Percentiles rank a stretch among this genome's conserved stretches.
Conservation (phyloP, 2,329 filamentous ascomycete genomes). For the Diaporthe velutina region DNA sequence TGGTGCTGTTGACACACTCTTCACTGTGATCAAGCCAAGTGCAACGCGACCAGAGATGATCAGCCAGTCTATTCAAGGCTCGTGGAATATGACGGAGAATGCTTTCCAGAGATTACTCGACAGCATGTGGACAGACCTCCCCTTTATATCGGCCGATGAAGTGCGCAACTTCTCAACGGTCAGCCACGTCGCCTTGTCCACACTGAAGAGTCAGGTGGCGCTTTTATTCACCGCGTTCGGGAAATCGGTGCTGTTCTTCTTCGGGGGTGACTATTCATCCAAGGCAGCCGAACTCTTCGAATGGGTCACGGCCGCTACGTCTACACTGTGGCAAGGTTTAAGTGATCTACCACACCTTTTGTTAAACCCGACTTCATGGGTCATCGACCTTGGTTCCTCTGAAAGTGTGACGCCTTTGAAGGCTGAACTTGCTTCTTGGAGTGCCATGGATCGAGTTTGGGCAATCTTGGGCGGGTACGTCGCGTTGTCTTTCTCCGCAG, state of each 20-base stretch:
- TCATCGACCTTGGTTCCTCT: constrained; percentile 66
- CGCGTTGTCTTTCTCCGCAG: constrained; percentile 79
- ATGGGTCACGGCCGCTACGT: constrained; percentile 40
- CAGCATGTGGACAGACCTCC: constrained; percentile 64
- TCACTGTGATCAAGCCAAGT: constrained; percentile 50
- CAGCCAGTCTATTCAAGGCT: constrained; percentile 43
- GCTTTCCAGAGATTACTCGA: constrained; percentile 63
- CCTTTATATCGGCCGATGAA: constrained; percentile 67
- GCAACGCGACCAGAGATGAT: constrained; percentile 35
- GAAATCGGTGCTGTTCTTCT: constrained; percentile 56
- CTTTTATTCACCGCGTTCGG: constrained; percentile 56
- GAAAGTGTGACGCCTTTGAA: constrained; percentile 58
- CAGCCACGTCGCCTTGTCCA: constrained; percentile 77
- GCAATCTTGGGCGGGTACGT: constrained; percentile 87
- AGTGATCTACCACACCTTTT: constrained; percentile 51
- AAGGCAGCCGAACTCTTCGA: constrained; percentile 46
- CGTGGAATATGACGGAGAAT: constrained; percentile 57
- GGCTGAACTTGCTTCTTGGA: constrained; percentile 76
- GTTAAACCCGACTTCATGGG: constrained; percentile 67
- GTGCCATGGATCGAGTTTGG: constrained; percentile 71
- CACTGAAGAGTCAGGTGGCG: constrained; percentile 67
- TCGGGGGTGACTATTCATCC: constrained; percentile 56
- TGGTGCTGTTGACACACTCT: constrained; percentile 54
- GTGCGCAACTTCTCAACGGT: constrained; percentile 82
- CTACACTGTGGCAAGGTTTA: constrained; percentile 43